Evolutionary conservation across 2,329 filamentous ascomycete species (phyloP).

Genomic region (Magnaporthiopsis poae): DNA sequence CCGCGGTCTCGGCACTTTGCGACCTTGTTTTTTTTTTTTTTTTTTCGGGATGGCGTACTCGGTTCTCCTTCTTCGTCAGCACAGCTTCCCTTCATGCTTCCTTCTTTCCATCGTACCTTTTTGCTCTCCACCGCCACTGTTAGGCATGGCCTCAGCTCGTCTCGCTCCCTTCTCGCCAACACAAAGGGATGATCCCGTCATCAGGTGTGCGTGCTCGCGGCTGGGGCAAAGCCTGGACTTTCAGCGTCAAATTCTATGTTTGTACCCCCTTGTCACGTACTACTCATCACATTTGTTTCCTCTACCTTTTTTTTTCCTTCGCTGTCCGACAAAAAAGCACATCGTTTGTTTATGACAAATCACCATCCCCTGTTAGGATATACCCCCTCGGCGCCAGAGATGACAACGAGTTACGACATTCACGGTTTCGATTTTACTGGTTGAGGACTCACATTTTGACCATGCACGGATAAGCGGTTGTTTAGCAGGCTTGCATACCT

Average conservation of each 20-base stretch:
- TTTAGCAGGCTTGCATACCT: constrained; percentile 1
- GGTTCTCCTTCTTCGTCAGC: constrained; percentile 18
- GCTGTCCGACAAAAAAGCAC: constrained; percentile 8
- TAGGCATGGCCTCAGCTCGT: background rate
- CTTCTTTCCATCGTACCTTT: constrained; percentile 7
- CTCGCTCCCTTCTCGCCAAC: background rate
- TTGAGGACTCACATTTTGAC: constrained; percentile 9
- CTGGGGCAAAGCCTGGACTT: background rate
- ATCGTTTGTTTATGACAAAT: constrained; percentile 3
- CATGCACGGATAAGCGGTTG: constrained; percentile 2
- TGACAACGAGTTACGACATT: constrained; percentile 14
- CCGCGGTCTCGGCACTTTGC: background rate
- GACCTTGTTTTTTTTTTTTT: constrained; percentile 3
- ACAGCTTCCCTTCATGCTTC: constrained; percentile 19
- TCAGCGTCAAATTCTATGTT: constrained; percentile 3
- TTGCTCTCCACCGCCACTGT: background rate
- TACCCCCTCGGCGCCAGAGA: constrained; percentile 12
- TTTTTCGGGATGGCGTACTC: constrained; percentile 19
- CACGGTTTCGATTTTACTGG: constrained; percentile 12
- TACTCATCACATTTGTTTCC: background rate
- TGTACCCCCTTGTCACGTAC: background rate
- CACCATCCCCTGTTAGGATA: constrained; percentile 12
- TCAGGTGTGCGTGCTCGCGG: background rate
- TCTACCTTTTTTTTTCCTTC: constrained; percentile 10
- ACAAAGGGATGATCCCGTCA: background rate